A percentile compares a stretch with the other conserved stretches of the same genome.
Evolutionary conservation across 73 alveolate species (phyloP).

Genomic region (Breviolum minutum): DNA sequence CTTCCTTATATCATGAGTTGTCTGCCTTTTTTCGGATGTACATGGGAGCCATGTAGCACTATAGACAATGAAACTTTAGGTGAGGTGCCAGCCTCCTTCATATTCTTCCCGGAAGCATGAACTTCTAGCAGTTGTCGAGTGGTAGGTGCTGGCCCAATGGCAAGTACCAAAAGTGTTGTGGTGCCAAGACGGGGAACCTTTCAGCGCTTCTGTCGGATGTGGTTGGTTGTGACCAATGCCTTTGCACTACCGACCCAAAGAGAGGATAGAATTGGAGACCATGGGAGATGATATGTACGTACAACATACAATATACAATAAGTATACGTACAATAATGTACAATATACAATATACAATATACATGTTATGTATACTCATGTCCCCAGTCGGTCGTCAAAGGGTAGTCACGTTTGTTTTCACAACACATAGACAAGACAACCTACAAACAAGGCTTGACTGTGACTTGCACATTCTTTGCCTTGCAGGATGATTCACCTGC

Average conservation of each 20-base stretch:
- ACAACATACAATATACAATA: neutral
- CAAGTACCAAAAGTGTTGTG: neutral
- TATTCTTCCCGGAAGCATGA: neutral
- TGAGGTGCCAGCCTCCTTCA: too few relatives aligned
- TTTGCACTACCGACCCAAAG: neutral
- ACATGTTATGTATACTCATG: too few relatives aligned
- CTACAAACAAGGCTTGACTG: too few relatives aligned
- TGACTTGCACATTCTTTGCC: too few relatives aligned
- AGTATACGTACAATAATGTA: neutral
- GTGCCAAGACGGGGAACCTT: neutral
- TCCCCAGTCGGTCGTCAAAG: too few relatives aligned
- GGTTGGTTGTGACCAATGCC: neutral
- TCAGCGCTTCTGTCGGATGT: neutral
- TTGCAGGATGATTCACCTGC: too few relatives aligned
- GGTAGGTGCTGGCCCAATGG: slow-evolving; percentile 10
- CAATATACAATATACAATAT: neutral
- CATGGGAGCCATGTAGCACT: neutral
- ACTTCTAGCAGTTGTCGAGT: neutral
- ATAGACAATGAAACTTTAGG: neutral
- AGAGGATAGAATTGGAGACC: neutral
- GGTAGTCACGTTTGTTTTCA: too few relatives aligned
- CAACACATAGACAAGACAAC: too few relatives aligned
- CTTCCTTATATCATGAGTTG: too few relatives aligned
- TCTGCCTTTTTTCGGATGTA: neutral
- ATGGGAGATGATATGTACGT: neutral